Evolutionary conservation across 2,329 filamentous ascomycete species (phyloP), one percentile per base, ranked within the genome.

Genomic region (Fusarium luffae): DNA sequence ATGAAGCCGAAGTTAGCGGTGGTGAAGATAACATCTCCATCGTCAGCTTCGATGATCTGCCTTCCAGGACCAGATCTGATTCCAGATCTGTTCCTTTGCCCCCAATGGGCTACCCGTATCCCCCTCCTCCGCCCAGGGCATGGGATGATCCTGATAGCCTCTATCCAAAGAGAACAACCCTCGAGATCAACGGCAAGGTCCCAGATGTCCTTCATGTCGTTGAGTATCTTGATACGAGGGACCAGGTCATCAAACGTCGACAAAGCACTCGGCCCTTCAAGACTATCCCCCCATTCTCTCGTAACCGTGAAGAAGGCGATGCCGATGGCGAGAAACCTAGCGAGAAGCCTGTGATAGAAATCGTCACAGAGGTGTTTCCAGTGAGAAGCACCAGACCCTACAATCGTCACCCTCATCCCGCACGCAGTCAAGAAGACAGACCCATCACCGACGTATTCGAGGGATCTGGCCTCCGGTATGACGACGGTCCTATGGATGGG

Each of bases 171-270:
- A 61, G 57, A 47, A 52, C 63, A 16, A 49, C 60, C 11, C 68
- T 77, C 30, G 75, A 70, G 59, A 63, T 79, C 23, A 72, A 79
- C n/a, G 77, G 77, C 59, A 79, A 79, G n/a, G 76, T 79, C 10
- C 80, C 82, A 4, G 79, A 83, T 42, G 74, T 85, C 16, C 75
- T 81, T 47, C 82, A 84, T 63, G 76, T 82, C 5, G 74, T 85
- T 34, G 79, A 80, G 57, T 82, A 82, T 66, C 74, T 79, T 46
- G 77, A 76, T 14, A 67, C 74, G 47, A 71, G 66, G 18, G 79
- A 80, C 40, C 77, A 74, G 13, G 41, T 80, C 19, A 66, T 82
- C 27, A 78, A 82, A 54, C 69, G 82, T 37, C 76, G 75, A 28
- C 80, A 82, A 44, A 82, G 81, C 66, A 67, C 69, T 16, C 76